Evolutionary conservation across 257 asterid genomes (phyloP).

Genomic region (Perilla frutescens): DNA sequence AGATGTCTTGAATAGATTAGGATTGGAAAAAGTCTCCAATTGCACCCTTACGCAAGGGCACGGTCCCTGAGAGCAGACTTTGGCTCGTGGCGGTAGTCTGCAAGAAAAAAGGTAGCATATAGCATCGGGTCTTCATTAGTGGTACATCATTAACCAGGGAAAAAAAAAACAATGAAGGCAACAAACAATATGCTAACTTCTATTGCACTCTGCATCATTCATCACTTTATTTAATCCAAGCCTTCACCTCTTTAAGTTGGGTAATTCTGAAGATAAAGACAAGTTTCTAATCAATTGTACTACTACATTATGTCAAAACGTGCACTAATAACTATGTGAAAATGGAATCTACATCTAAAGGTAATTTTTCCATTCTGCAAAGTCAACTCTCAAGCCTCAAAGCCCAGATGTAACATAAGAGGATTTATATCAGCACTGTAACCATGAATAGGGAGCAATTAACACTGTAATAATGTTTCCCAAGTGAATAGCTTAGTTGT

Average conservation of each 20-base stretch:
- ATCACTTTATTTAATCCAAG: constrained; percentile 19
- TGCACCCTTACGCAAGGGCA: constrained; percentile 67
- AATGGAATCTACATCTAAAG: constrained; percentile 12
- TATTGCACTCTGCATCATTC: constrained; percentile 13
- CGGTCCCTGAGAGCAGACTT: constrained; percentile 47
- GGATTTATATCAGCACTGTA: not conserved
- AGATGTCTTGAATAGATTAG: constrained; percentile 49
- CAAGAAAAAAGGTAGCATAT: constrained; percentile 23
- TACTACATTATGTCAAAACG: too few species aligned
- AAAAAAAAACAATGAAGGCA: constrained; percentile 7
- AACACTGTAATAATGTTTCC: not conserved
- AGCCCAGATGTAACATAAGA: constrained; percentile 13
- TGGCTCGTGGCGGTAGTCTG: constrained; percentile 65
- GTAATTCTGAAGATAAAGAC: not conserved
- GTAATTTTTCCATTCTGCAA: not conserved
- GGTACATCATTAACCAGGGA: not conserved
- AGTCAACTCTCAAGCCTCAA: constrained; percentile 11
- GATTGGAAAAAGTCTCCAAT: constrained; percentile 51
- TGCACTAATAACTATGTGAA: not conserved
- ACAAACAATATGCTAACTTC: not conserved
- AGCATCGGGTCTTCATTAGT: constrained; percentile 28
- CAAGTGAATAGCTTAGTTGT: not conserved
- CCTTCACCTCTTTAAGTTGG: constrained; percentile 1
- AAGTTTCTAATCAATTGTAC: too few species aligned
- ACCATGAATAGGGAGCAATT: not conserved